phyloP scores from a whole-genome alignment of 2,329 filamentous ascomycete genomes.

The Pestalotiopsis sp. region DNA sequence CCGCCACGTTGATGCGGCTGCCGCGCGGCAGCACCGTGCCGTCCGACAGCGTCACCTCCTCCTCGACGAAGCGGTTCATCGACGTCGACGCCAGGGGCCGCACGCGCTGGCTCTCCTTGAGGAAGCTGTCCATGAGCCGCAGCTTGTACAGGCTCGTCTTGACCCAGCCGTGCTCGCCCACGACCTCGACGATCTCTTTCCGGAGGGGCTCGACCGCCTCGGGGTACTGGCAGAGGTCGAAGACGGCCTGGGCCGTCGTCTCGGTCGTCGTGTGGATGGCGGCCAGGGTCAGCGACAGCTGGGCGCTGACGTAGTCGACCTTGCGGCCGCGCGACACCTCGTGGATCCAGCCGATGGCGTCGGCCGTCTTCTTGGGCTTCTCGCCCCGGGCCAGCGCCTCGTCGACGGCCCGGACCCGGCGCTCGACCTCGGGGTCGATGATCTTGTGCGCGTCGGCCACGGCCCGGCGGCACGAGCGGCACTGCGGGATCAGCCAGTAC shows the following conservation, averaged over 20 bases:
- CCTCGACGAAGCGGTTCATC: conserved; percentile 34
- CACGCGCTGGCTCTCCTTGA: conserved; percentile 40
- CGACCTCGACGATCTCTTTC: conserved; percentile 42
- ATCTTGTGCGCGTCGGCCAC: conserved; percentile 38
- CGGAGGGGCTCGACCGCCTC: conserved; percentile 46
- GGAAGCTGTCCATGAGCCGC: conserved; percentile 41
- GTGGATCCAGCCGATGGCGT: conserved; percentile 47
- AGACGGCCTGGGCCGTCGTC: conserved; percentile 36
- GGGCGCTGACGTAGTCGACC: conserved; percentile 34
- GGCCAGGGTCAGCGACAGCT: conserved; percentile 39
- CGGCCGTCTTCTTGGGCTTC: conserved; percentile 36
- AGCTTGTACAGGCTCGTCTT: conserved; percentile 36
- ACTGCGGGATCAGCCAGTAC: conserved; percentile 45
- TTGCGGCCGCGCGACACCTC: conserved; percentile 34
- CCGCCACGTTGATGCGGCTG: conserved; percentile 28
- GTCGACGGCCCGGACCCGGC: conserved; percentile 29
- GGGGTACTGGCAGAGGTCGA: conserved; percentile 46
- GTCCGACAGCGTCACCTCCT: conserved; percentile 28
- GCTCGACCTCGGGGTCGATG: conserved; percentile 32
- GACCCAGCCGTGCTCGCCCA: conserved; percentile 32
- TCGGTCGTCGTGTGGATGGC: conserved; percentile 47
- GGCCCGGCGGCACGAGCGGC: conserved; percentile 38
- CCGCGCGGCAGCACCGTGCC: conserved; percentile 30
- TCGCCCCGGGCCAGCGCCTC: conserved; percentile 26
- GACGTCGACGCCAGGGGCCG: conserved; percentile 27